Conservation (phyloP, 257 asterid genomes). For the Schizonepeta tenuifolia region DNA sequence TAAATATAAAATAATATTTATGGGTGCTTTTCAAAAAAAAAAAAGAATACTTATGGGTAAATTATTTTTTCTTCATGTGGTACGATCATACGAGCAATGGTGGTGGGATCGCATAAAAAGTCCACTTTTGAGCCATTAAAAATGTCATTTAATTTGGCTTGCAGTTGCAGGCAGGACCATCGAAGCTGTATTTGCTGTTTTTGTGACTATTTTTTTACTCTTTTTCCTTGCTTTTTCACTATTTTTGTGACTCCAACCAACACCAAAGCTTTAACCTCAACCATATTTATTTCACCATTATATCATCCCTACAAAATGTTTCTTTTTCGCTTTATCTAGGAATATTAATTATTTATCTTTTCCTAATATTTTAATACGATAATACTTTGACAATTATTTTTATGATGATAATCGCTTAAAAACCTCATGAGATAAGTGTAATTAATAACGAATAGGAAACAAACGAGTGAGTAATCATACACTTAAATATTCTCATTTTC, state of each 20-base stretch:
- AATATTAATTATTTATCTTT: no score
- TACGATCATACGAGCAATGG: not conserved
- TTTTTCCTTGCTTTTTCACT: not conserved
- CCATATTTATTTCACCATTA: no score
- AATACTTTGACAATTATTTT: no score
- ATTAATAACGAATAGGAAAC: not conserved
- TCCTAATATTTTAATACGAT: no score
- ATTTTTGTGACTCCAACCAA: no score
- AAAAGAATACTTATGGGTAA: not conserved
- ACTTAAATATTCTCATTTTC: not conserved
- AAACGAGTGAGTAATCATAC: not conserved
- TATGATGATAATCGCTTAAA: no score
- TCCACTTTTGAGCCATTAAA: constrained; percentile 19
- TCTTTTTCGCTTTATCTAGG: no score
- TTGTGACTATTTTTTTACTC: no score
- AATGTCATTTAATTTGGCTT: constrained; percentile 1
- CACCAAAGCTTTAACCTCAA: no score
- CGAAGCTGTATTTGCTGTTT: constrained; percentile 1
- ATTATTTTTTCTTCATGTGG: constrained; percentile 13
- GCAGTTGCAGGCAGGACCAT: constrained; percentile 27
- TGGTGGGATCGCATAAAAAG: constrained; percentile 25
- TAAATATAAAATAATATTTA: not conserved
- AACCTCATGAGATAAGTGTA: not conserved
- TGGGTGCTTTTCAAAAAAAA: not conserved
- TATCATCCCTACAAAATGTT: no score